A percentile compares a stretch with the other conserved stretches of the same genome.
Evolutionary conservation across 495 filamentous ascomycete species (phyloP).

Genomic region (Neurospora sp.): DNA sequence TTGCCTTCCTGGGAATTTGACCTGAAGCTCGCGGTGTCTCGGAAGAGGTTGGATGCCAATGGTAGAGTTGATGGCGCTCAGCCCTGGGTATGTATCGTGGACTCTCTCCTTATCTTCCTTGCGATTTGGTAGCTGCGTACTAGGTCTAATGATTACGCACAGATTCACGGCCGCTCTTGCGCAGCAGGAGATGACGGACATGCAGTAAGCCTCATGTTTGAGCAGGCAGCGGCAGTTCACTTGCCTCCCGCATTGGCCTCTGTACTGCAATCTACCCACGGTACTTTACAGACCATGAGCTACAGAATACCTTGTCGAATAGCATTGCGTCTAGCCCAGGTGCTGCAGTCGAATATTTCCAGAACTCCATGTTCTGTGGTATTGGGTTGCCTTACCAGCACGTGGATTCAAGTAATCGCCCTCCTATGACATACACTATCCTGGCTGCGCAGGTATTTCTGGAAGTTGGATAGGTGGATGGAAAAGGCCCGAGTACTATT

Average conservation of each 20-base stretch:
- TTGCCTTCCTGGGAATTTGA: not conserved
- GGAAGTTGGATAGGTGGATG: not conserved
- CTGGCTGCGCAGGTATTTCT: not conserved
- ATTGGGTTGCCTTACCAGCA: not conserved
- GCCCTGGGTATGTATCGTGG: not conserved
- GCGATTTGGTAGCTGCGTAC: not conserved
- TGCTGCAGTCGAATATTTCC: not conserved
- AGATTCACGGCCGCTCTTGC: not conserved
- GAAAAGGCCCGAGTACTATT: not conserved
- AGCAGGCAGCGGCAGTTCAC: not conserved
- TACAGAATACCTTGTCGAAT: not conserved
- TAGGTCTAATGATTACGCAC: not conserved
- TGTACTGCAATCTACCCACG: not conserved
- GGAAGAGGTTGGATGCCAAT: not conserved
- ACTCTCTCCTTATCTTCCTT: not conserved
- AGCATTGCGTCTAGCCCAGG: not conserved
- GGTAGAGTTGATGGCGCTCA: not conserved
- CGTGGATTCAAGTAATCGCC: not conserved
- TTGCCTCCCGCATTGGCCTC: not conserved
- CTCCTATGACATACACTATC: not conserved
- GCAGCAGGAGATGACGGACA: not conserved
- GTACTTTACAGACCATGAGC: not conserved
- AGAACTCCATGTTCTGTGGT: not conserved
- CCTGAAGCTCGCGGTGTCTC: not conserved
- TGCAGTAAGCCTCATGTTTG: not conserved